phyloP scores from a whole-genome alignment of 2,329 filamentous ascomycete species.

The Parascedosporium putredinis region DNA sequence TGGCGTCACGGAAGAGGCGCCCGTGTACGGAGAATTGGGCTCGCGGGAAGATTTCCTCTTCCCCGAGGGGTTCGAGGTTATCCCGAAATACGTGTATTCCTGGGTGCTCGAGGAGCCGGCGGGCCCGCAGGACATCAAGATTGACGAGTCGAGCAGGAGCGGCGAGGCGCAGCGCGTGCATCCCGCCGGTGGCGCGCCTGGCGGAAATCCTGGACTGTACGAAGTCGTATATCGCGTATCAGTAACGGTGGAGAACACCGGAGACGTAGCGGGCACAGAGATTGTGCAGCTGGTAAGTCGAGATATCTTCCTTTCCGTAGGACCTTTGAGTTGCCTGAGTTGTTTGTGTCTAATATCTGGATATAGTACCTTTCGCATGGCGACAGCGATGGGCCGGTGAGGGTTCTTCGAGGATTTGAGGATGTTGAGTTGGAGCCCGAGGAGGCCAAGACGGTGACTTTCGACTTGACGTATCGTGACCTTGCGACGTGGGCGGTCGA shows the following conservation, averaged over 20 bases:
- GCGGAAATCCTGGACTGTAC: conserved; percentile 4
- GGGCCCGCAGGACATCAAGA: background rate
- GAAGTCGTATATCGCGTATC: conserved; percentile 2
- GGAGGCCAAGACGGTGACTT: conserved; percentile 1
- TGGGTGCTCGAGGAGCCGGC: background rate
- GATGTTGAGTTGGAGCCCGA: background rate
- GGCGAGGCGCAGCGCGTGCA: background rate
- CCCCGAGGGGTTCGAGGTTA: background rate
- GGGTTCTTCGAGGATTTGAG: conserved; percentile 3
- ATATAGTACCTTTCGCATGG: conserved; percentile 1
- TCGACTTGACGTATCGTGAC: conserved; percentile 5
- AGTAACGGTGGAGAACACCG: conserved; percentile 5
- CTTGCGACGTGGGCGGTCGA: conserved; percentile 1
- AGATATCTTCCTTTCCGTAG: no score
- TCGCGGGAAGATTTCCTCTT: background rate
- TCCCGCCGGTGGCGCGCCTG: conserved; percentile 1
- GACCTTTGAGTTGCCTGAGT: no score
- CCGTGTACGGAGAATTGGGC: background rate
- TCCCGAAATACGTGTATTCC: conserved; percentile 2
- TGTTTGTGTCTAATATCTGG: background rate
- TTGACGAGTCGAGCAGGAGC: background rate
- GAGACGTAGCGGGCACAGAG: background rate
- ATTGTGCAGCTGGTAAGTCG: conserved; percentile 7
- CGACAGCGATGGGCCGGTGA: background rate
- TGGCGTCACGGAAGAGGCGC: conserved; percentile 10